Evolutionary conservation across 148 eudicot species (phyloP).

Genomic region (Oxyria digyna): DNA sequence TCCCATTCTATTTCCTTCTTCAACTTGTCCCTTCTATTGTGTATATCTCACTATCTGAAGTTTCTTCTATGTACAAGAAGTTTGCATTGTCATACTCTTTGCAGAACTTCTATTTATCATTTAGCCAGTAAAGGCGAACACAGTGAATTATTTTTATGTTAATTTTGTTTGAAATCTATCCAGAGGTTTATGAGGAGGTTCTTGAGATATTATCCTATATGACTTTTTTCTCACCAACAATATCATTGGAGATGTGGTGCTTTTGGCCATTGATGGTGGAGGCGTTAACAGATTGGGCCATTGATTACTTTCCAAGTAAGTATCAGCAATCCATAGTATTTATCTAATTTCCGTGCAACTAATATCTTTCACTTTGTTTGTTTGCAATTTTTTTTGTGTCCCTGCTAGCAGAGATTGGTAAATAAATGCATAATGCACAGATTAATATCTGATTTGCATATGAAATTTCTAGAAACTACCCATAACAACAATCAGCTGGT

Average conservation of each 20-base stretch:
- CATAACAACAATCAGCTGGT: not conserved
- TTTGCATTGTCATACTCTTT: not conserved
- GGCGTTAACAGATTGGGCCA: slow-evolving; percentile 95
- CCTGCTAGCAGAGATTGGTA: not conserved
- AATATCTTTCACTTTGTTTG: not conserved
- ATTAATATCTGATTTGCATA: not conserved
- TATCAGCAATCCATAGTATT: not conserved
- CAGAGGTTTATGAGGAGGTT: slow-evolving; percentile 98
- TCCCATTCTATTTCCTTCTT: not conserved
- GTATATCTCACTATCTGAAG: too few species aligned
- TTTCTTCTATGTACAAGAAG: not conserved
- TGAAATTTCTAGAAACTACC: not conserved
- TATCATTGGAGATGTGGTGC: slow-evolving; percentile 95
- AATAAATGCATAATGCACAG: not conserved
- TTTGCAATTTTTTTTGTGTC: not conserved
- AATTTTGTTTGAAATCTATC: slow-evolving; percentile 6
- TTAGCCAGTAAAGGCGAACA: not conserved
- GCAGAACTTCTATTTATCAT: not conserved
- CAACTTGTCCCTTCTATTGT: not conserved
- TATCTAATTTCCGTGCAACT: not conserved
- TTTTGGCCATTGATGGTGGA: slow-evolving; percentile 97
- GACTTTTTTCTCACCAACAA: slow-evolving; percentile 88
- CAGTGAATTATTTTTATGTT: not conserved
- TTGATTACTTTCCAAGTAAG: slow-evolving; percentile 96
- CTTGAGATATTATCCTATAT: slow-evolving; percentile 94